Conservation (phyloP, 2,329 filamentous ascomycete genomes). For the Xylariaceae sp. region DNA sequence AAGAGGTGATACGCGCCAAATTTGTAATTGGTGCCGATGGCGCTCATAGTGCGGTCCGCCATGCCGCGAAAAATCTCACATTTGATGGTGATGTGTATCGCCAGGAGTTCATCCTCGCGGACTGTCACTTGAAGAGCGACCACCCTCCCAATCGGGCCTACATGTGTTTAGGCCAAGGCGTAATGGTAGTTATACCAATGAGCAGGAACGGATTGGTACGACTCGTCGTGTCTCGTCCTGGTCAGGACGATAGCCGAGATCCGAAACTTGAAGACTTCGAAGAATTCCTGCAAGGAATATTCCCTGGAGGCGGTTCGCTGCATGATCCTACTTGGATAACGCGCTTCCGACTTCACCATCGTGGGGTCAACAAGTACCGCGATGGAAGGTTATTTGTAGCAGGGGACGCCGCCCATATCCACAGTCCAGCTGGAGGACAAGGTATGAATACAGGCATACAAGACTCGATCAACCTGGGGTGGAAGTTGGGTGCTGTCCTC, state of each 20-base stretch:
- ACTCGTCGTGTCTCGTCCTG: conserved; percentile 26
- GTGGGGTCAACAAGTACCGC: conserved; percentile 37
- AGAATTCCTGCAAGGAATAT: conserved; percentile 22
- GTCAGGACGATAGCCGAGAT: conserved; percentile 15
- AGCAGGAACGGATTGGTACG: conserved; percentile 23
- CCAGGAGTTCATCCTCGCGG: conserved; percentile 45
- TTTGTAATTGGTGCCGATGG: conserved; percentile 49
- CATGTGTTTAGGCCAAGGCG: conserved; percentile 31
- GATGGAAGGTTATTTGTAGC: conserved; percentile 51
- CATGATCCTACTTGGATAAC: conserved; percentile 40
- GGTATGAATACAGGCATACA: conserved; percentile 56
- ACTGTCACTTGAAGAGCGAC: conserved; percentile 32
- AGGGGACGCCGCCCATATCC: conserved; percentile 57
- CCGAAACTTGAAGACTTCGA: conserved; percentile 34
- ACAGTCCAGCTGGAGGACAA: conserved; percentile 54
- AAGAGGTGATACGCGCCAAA: conserved; percentile 22
- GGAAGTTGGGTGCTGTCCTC: conserved; percentile 48
- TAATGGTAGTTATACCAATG: conserved; percentile 35
- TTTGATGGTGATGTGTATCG: conserved; percentile 44
- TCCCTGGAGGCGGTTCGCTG: conserved; percentile 28
- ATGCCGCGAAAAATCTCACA: conserved; percentile 32
- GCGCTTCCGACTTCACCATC: conserved; percentile 45
- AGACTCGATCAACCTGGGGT: conserved; percentile 48
- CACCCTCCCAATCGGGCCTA: conserved; percentile 25
- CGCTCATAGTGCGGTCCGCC: conserved; percentile 42